phyloP scores from a whole-genome alignment of 805 yeast genomes.

The Spathaspora sp. region DNA sequence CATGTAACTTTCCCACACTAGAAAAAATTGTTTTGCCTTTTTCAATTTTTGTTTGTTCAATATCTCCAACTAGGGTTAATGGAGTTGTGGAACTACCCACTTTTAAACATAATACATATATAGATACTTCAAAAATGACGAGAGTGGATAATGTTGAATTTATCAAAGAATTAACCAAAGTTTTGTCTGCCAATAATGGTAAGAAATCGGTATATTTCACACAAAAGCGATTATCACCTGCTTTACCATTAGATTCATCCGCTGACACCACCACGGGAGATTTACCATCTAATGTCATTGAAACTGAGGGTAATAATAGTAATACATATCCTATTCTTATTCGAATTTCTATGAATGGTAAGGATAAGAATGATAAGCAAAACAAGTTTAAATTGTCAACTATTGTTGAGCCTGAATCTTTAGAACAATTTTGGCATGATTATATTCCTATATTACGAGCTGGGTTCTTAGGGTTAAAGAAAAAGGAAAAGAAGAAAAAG shows the following conservation, averaged over 20 bases:
- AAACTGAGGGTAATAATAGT: slow-evolving; percentile 16
- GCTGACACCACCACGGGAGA: slow-evolving; percentile 17
- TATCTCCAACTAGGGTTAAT: too few species aligned
- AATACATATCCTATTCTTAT: slow-evolving; percentile 59
- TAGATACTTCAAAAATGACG: neutral
- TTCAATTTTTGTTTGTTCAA: neutral
- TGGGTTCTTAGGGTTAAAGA: slow-evolving; percentile 73
- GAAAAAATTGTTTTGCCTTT: neutral
- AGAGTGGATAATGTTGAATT: slow-evolving; percentile 31
- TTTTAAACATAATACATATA: neutral
- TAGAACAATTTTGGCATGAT: slow-evolving; percentile 74
- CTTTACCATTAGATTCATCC: slow-evolving; percentile 21
- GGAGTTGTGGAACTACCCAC: neutral
- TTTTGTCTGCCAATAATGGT: slow-evolving; percentile 28
- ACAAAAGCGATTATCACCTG: slow-evolving; percentile 47
- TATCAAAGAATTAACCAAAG: slow-evolving; percentile 19
- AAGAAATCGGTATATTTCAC: slow-evolving; percentile 55
- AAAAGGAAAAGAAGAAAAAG: slow-evolving; percentile 78
- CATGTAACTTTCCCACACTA: too few species aligned
- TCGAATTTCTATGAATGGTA: slow-evolving; percentile 59
- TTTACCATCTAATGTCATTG: slow-evolving; percentile 32
- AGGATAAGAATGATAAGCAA: slow-evolving; percentile 30
- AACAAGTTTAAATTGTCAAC: slow-evolving; percentile 66
- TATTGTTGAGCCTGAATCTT: slow-evolving; percentile 54
- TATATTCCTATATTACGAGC: slow-evolving; percentile 66